phyloP scores from a whole-genome alignment of 805 yeast genomes.

The Danielia reshetovae region DNA sequence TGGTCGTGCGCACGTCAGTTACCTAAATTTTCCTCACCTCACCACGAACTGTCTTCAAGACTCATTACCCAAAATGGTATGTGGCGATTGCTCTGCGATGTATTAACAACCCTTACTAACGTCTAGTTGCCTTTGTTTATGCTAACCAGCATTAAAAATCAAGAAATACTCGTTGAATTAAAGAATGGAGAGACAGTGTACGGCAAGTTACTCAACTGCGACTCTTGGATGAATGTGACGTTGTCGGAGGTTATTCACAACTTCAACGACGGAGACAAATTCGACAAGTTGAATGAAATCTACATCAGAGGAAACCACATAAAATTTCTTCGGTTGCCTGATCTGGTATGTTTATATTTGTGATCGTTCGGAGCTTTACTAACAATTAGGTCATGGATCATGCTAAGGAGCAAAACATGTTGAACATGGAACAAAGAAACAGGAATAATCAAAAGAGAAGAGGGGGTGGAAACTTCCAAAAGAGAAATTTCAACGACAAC shows the following conservation, averaged over 20 bases:
- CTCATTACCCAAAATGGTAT: slow-evolving; percentile 12
- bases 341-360: slow-evolving; percentile 33
- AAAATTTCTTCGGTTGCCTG: slow-evolving; percentile 71
- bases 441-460: slow-evolving; percentile 43
- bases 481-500: slow-evolving; percentile 22
- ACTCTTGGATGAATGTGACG: slow-evolving; percentile 93
- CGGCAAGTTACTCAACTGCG: slow-evolving; percentile 83
- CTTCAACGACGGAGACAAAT: slow-evolving; percentile 57
- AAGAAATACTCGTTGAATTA: slow-evolving; percentile 81
- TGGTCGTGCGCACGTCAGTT: no score
- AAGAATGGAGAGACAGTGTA: slow-evolving; percentile 87
- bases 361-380: neutral
- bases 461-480: slow-evolving; percentile 35
- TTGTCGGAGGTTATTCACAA: slow-evolving; percentile 70
- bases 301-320: slow-evolving; percentile 85
- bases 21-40: no score
- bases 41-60: no score
- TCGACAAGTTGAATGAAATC: slow-evolving; percentile 62
- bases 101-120: slow-evolving; percentile 8
- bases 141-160: slow-evolving; percentile 86
- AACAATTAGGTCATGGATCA: slow-evolving; percentile 54
- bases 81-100: no score
- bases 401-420: slow-evolving; percentile 61
- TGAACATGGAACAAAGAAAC: slow-evolving; percentile 47
- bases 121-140: slow-evolving; percentile 82